phyloP scores from a whole-genome alignment of 108 stramenopile genomes.

The Cyclotella cryptica region DNA sequence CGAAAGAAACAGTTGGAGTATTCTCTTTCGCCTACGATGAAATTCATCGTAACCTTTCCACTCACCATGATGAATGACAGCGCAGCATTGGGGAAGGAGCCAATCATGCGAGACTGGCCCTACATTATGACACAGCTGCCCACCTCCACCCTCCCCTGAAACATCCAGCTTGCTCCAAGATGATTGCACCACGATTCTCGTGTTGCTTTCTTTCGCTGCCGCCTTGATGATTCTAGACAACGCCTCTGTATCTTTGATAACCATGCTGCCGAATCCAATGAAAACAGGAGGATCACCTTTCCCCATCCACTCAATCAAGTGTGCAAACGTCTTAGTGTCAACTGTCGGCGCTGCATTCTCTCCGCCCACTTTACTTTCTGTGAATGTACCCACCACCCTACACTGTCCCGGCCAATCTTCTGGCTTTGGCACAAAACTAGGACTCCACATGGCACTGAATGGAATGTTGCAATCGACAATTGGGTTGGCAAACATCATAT shows the following conservation, averaged over 20 bases:
- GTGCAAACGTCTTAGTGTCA: slow-evolving; percentile 43
- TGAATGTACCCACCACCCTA: slow-evolving; percentile 81
- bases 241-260: slow-evolving; percentile 61
- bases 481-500: slow-evolving; percentile 37
- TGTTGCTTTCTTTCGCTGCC: slow-evolving; percentile 52
- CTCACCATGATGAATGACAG: slow-evolving; percentile 81
- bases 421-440: slow-evolving; percentile 82
- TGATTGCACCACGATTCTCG: slow-evolving; percentile 71
- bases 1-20: background rate
- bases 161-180: slow-evolving; percentile 79
- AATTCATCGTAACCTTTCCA: background rate
- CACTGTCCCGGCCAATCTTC: slow-evolving; percentile 86
- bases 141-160: slow-evolving; percentile 12
- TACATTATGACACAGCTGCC: slow-evolving; percentile 54
- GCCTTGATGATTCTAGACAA: slow-evolving; percentile 60
- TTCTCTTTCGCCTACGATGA: background rate
- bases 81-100: slow-evolving; percentile 72
- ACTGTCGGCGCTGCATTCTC: slow-evolving; percentile 17
- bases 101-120: slow-evolving; percentile 82
- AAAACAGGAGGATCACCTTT: slow-evolving; percentile 64
- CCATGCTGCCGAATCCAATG: slow-evolving; percentile 81
- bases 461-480: slow-evolving; percentile 59
- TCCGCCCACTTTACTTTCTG: slow-evolving; percentile 13
- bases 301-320: slow-evolving; percentile 57
- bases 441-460: slow-evolving; percentile 85